Percentiles rank a stretch among this genome's conserved stretches.
phyloP scores from a whole-genome alignment of 2,329 filamentous ascomycete genomes.

The Fusarium pseudoanthophilum region DNA sequence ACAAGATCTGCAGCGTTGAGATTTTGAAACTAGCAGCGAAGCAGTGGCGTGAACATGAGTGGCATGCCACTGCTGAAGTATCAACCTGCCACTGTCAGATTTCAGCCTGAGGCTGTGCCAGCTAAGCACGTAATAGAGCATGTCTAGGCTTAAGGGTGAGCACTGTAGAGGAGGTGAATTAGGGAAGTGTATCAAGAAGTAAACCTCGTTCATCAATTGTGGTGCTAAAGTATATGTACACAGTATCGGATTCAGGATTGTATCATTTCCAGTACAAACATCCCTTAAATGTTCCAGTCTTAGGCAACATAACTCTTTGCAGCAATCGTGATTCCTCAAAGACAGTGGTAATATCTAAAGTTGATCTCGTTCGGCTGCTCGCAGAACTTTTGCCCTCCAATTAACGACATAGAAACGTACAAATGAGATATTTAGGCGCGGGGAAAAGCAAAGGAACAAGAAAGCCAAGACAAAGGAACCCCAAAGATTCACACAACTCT shows the following conservation, averaged over 20 bases:
- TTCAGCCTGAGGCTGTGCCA: neutral
- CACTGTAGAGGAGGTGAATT: rapidly evolving
- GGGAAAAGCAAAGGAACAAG: neutral
- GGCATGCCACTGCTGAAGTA: neutral
- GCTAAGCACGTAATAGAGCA: neutral
- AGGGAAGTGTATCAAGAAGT: rapidly evolving
- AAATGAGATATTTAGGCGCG: neutral
- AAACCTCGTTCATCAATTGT: neutral
- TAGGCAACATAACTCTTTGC: neutral
- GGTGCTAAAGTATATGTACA: neutral
- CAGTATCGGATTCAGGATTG: neutral
- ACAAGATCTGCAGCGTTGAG: neutral
- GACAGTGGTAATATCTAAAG: neutral
- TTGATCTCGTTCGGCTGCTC: neutral
- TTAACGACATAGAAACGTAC: neutral
- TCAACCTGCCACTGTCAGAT: neutral
- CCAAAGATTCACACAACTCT: neutral
- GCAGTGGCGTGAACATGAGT: neutral
- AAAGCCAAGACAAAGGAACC: neutral
- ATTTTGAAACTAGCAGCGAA: rapidly evolving
- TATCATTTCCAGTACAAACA: neutral
- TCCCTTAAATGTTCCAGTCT: rapidly evolving
- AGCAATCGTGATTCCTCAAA: neutral
- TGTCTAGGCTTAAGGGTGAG: neutral
- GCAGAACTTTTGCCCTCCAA: neutral